These are phyloP conservation scores for Clarireedia sp. DNA, from an alignment of 2,329 filamentous ascomycete species.

Conservation along the genomic window DNA sequence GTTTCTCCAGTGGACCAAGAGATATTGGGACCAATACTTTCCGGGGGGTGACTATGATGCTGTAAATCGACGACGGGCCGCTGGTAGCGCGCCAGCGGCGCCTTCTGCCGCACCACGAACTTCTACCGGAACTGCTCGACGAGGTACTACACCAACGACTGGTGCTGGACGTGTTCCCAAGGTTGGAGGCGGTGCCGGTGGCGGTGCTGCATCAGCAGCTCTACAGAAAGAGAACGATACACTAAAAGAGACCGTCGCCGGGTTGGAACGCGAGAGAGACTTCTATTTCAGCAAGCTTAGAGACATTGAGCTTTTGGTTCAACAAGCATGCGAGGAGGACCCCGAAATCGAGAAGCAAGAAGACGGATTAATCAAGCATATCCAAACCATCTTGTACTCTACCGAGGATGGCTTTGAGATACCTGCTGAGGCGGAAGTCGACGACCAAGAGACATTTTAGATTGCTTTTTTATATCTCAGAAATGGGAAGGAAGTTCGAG, in stretches of 20 bases:
- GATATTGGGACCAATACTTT: conserved; percentile 97
- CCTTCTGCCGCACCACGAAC: conserved; percentile 43
- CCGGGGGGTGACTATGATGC: conserved; percentile 97
- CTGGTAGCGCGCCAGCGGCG: conserved; percentile 47
- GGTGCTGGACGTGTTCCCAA: conserved; percentile 36
- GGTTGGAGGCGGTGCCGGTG: conserved; percentile 37
- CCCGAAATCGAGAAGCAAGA: conserved; percentile 93
- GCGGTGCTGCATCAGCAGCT: conserved; percentile 55
- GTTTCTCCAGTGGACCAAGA: conserved; percentile 95
- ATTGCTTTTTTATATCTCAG: conserved; percentile 12
- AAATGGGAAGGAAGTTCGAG: conserved; percentile 14
- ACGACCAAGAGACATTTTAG: conserved; percentile 72
- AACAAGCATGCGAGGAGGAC: conserved; percentile 86
- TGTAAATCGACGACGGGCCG: conserved; percentile 72
- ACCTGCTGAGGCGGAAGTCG: conserved; percentile 59
- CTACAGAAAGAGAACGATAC: conserved; percentile 79
- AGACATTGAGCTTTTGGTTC: conserved; percentile 91
- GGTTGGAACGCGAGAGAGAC: conserved; percentile 90
- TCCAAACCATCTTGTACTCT: conserved; percentile 94
- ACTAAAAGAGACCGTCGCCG: conserved; percentile 90
- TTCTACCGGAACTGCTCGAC: conserved; percentile 33
- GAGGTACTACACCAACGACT: conserved; percentile 35
- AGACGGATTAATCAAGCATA: conserved; percentile 84
- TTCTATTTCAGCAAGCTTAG: conserved; percentile 99
- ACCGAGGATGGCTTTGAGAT: conserved; percentile 93